Base-by-base conservation (phyloP, 306 rosid species). In the Fagus sylvatica region DNA sequence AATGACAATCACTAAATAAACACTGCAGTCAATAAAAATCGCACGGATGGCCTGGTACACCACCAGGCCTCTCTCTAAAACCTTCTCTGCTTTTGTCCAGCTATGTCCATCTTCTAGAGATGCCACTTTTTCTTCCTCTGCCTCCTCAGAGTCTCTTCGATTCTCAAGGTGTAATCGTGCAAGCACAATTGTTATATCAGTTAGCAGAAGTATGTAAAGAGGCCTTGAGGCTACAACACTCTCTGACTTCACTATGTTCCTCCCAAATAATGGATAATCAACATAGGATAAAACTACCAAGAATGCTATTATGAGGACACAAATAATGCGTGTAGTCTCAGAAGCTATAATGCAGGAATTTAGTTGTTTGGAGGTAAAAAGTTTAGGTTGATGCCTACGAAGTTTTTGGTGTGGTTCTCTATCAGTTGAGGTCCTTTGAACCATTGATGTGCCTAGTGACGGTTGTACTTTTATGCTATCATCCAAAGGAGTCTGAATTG, bases 61-160 rank as follows among this genome's bases (percentile, higher is more conserved):
- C 2, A 87, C 96, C 89, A 92, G 85, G 40, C 96, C 92, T 83
- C 97, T 91, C 87, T 94, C 98, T 88, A 94, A 49, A 36, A 94
- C 81, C 83, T 79, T 90, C 0, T 90, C 93, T 15, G 97, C 98
- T 42, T 68, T 76, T 17, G 74, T 82, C 98, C 97, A 92, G 66
- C 71, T 86, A 0, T 76, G 87, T 2, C 81, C 85, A 28, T 78
- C 87, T 70, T 74, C 85, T 4, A 43, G 71, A 53, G 72, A 66
- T 19, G 67, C 80, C 40, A 13, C 76, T 51, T 15, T 65, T 53
- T 78, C 87, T 78, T 74, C 85, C 40, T 81, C 80, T 49, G 54
- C 79, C 74, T 74, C 90, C 67, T 76, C 81, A 17, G 67, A 22
- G 19, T 77, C 82, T 49, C 49, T 83, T 53, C 53, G 74, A 80